Base-by-base conservation (phyloP, 768 basidiomycete species). In the Atractiella rhizophila region DNA sequence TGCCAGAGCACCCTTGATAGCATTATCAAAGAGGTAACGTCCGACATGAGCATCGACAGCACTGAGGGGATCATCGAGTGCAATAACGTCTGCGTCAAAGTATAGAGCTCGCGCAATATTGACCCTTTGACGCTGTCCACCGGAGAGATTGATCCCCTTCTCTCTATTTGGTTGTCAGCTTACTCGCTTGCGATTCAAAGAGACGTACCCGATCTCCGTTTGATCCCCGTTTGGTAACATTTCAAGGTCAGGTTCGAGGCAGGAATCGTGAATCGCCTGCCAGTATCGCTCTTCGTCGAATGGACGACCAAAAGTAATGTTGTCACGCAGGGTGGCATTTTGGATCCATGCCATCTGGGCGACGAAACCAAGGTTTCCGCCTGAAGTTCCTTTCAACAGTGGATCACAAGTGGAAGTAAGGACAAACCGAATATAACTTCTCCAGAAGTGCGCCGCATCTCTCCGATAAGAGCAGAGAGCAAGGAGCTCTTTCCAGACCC, bases 321-420 rank as follows among this genome's bases (percentile, higher is more conserved):
- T 91, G 33, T 88, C 81, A 38, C 80, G 67, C 26, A 40, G 13
- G 18, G 39, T 36, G 19, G 46, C 56, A 45, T 60, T 61, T 48
- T 83, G 79, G 43, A 94, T 86, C 82, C 83, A 91, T 10, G 83
- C 75, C 32, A 66, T 73, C 54, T 94, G 85, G 74, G 71, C 44
- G 50, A 78, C 85, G 56, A 85, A 81, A 1, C 71, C 73, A 9
- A 53, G 42, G 10, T 32, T 43, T 13, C 39, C 37, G 19, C 9
- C 13, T 35, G 8, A 35, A 8, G 27, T 25, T 55, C 42, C 56
- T 59, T 47, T 80, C 76, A 40, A 86, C 82, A 79, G 81, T 85
- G n/a, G 81, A 74, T 33, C 64, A 71, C 54, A 86, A 81, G 78
- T 70, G 6, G 50, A 76, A 83, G 56, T 82, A n/a, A n/a, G 77